Evolutionary conservation across 495 filamentous ascomycete genomes (phyloP), one percentile per base, ranked within the genome.

Genomic region (Neurospora discreta): DNA sequence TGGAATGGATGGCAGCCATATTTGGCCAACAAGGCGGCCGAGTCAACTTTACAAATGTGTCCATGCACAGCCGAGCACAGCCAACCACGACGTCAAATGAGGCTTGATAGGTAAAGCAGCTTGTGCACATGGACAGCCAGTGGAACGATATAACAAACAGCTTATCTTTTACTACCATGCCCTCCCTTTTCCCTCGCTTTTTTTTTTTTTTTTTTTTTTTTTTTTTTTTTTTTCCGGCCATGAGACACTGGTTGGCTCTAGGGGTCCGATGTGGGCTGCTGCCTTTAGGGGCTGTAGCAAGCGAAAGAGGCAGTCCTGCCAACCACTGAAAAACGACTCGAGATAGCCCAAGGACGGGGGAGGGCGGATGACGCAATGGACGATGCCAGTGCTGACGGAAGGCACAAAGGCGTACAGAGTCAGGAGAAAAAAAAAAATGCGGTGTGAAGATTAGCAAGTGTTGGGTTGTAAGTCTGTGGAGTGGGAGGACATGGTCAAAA

Each of bases 211-310:
- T n/a, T n/a, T 44, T 9, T 5, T 18, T 10, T 39, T 16, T 70
- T 40, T 30, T n/a, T 15, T 65, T 65, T 65, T 26, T 23, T 9
- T 33, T 26, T 33, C 52, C 26, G 26, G 52, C 52, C 52, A 65
- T 26, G 73, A 70, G 44, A 39, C 60, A 46, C 20, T 78, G 77
- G 77, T 78, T 78, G 77, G 77, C 70, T 74, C 72, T 11, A 23
- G 26, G 40, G 39, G 13, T 20, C 69, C 6, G 44, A 15, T 39
- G 72, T 75, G 71, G 72, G 39, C 39, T 71, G 26, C 68, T 46
- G 52, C 33, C 68, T 71, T 70, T 44, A 70, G 39, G 46, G 60
- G 39, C 41, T 74, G 69, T 68, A 41, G 52, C 67, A 74, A 69
- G 71, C 71, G 39, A 68, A 41, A 68, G 67, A 69, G 52, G 15